Evolutionary conservation across 164 flowering plant species (phyloP), one percentile per base, ranked within the genome.

Genomic region (Houttuynia cordata): DNA sequence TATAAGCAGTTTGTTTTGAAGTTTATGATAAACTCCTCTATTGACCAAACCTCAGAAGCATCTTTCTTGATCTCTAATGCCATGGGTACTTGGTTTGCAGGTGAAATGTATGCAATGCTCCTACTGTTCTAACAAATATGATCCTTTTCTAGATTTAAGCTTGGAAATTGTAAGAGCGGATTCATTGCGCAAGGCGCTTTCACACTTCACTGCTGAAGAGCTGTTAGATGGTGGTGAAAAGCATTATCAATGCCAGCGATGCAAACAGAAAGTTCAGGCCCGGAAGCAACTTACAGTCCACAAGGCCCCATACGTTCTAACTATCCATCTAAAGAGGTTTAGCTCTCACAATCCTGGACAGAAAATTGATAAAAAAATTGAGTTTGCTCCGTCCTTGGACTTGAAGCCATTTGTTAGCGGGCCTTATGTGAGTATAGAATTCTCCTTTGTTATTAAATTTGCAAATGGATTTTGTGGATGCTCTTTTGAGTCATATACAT

Each of bases 181-280:
- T 75, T 80, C 93, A 1, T 58, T 94, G 76, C 67, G 64, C 9
- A 85, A 78, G 74, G 99, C 99, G 24, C 86, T 94, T 58, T 37
- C 42, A 23, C 78, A 85, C 68, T 94, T 94, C 71, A 87, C 93
- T 42, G 86, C 87, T 24, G 53, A 67, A 12, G 99, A 94, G 70
- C 79, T 74, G 53, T 76, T 94, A 70, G 99, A 91, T 81, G 97
- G 91, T 56, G 99, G 96, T 14, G 87, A 79, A 61, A 88, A 67
- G 78, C 82, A 81, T 59, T 94, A 94, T 62, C 88, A 87, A 62
- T 94, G 99, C 62, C 81, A 87, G 59, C 73, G 71, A 18, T 94
- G 99, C 88, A 87, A 85, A 64, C 87, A 87, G 71, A 94, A 91
- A 78, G 99, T 94, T 51, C 81, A 57, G 79, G 99, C 99, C 63